These are phyloP conservation scores for Peterozyma toletana DNA, from an alignment of 805 yeast genomes.

Conservation along the genomic window DNA sequence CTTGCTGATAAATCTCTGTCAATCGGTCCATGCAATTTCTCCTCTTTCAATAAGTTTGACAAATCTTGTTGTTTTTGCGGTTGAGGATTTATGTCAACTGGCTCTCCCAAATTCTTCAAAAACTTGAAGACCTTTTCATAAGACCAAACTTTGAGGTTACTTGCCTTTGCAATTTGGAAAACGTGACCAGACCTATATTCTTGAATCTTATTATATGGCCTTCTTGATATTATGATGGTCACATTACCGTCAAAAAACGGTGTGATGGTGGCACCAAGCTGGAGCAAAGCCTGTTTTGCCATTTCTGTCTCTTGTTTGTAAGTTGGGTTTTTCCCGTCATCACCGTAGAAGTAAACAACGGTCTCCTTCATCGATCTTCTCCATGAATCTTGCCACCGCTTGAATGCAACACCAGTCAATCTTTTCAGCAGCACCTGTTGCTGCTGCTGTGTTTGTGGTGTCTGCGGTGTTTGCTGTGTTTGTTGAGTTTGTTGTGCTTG, in stretches of 20 bases:
- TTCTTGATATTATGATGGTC: slow-evolving; percentile 73
- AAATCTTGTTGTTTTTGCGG: slow-evolving; percentile 24
- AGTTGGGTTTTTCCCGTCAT: slow-evolving; percentile 22
- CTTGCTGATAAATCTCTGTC: slow-evolving; percentile 84
- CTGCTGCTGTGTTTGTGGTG: slow-evolving; percentile 1
- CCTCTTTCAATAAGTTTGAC: slow-evolving; percentile 69
- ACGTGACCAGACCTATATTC: slow-evolving; percentile 53
- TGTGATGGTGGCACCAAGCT: slow-evolving; percentile 50
- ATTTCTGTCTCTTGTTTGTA: slow-evolving; percentile 23
- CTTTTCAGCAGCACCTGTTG: slow-evolving; percentile 5
- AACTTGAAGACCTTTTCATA: slow-evolving; percentile 80
- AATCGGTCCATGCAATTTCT: slow-evolving; percentile 76
- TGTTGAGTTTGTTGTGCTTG: slow-evolving; percentile 4
- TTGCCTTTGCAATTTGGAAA: slow-evolving; percentile 51
- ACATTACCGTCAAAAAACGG: slow-evolving; percentile 54
- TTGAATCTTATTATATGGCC: slow-evolving; percentile 34
- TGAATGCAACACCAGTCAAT: slow-evolving; percentile 32
- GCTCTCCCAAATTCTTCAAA: slow-evolving; percentile 53
- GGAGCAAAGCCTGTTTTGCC: slow-evolving; percentile 25
- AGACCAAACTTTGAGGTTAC: slow-evolving; percentile 78
- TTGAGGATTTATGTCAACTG: slow-evolving; percentile 15
- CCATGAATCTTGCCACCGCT: slow-evolving; percentile 58
- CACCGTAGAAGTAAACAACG: slow-evolving; percentile 49
- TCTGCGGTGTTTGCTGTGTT: slow-evolving; percentile 3
- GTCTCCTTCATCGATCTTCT: slow-evolving; percentile 47